These are phyloP conservation scores for Eucalyptus erythrocorys DNA, from an alignment of 345 rosid species.

Conservation along the genomic window DNA sequence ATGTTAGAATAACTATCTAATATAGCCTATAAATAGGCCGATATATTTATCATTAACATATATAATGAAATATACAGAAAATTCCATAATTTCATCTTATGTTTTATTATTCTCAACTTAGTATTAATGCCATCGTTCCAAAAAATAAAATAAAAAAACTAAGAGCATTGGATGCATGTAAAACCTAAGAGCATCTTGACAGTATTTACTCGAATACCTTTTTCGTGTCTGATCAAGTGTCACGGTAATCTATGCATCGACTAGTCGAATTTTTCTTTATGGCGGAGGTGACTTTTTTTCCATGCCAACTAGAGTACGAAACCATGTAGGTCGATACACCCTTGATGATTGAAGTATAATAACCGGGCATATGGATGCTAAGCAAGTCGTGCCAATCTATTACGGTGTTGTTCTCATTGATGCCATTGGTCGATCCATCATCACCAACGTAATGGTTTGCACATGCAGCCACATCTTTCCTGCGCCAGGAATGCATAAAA, in stretches of 20 bases:
- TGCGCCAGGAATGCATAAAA: not conserved
- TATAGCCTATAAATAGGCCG: not conserved
- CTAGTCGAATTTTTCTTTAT: no score
- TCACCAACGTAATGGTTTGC: conserved; percentile 92
- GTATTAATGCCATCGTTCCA: not conserved
- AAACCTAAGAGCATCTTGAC: not conserved
- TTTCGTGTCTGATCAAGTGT: not conserved
- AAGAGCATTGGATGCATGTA: no score
- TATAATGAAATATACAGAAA: not conserved
- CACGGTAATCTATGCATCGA: not conserved
- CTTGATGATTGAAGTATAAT: conserved; percentile 50
- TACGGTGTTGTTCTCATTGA: conserved; percentile 62
- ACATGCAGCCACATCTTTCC: conserved; percentile 78
- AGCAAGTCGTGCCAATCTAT: conserved; percentile 43
- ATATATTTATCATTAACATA: no score
- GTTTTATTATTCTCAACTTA: not conserved
- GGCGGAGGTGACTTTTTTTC: not conserved
- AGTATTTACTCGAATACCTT: not conserved
- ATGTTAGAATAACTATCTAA: not conserved
- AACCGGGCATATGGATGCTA: conserved; percentile 65
- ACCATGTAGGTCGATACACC: conserved; percentile 81
- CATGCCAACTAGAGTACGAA: conserved; percentile 89
- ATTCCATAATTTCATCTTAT: no score
- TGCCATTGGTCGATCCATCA: conserved; percentile 69
- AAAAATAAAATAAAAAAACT: no score